phyloP scores from a whole-genome alignment of 306 rosid species.

The Prunus campanulata region DNA sequence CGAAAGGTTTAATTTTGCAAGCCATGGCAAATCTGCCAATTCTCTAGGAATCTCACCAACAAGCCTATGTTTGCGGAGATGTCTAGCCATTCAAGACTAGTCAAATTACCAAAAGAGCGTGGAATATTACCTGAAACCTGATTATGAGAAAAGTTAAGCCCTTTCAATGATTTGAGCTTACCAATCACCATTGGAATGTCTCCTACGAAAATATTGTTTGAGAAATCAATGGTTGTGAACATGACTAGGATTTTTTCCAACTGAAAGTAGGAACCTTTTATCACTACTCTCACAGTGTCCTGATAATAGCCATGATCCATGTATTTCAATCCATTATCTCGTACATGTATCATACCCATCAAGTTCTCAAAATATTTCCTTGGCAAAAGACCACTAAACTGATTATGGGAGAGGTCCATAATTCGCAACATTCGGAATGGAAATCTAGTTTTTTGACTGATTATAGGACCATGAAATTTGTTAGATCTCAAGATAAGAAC shows the following conservation, averaged over 20 bases:
- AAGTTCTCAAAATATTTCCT: background rate
- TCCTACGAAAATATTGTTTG: background rate
- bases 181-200: background rate
- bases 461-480: constrained; percentile 1
- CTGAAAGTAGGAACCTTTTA: background rate
- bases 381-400: constrained; percentile 13
- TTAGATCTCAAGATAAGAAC: constrained; percentile 15
- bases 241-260: background rate
- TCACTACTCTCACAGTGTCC: background rate
- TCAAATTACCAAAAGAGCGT: background rate
- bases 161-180: background rate
- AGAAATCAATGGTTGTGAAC: constrained; percentile 9
- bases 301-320: background rate
- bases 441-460: background rate
- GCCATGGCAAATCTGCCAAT: background rate
- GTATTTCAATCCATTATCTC: background rate
- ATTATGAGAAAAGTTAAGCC: background rate
- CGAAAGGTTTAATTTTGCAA: background rate
- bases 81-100: background rate
- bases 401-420: constrained; percentile 7
- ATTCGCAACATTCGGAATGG: constrained; percentile 6
- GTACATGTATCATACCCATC: background rate
- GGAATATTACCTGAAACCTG: background rate
- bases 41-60: background rate
- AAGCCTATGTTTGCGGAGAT: background rate